Conservation (phyloP, 2,329 filamentous ascomycete genomes). For the Stenocarpella maydis region DNA sequence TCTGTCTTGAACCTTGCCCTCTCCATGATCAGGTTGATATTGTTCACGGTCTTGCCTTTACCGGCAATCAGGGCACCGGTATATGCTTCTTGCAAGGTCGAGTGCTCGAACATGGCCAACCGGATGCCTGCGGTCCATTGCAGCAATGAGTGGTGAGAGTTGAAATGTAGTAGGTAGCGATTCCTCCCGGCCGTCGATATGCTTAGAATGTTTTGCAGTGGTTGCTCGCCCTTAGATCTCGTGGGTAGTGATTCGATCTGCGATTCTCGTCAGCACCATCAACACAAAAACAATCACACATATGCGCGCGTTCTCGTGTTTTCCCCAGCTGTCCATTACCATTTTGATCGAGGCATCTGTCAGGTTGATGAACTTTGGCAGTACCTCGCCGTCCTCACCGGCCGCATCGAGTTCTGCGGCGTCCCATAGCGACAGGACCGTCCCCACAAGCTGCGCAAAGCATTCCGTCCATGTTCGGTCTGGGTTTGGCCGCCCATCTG, state of each 20-base stretch:
- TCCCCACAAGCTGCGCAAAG: conserved; percentile 95
- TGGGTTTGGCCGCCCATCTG: conserved; percentile 85
- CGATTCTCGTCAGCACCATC: conserved; percentile 35
- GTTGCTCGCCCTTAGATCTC: conserved; percentile 76
- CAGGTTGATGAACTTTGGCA: conserved; percentile 82
- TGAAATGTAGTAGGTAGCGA: conserved; percentile 94
- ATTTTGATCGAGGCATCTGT: conserved; percentile 98
- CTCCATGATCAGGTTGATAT: conserved; percentile 89
- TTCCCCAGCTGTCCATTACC: conserved; percentile 63
- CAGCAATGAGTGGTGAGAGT: conserved; percentile 88
- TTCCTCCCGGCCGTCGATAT: conserved; percentile 96
- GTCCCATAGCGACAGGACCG: conserved; percentile 95
- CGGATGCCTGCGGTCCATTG: conserved; percentile 97
- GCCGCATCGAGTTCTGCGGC: conserved; percentile 89
- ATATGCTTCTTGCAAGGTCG: conserved; percentile 93
- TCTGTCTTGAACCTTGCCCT: conserved; percentile 79
- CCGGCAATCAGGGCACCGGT: conserved; percentile 95
- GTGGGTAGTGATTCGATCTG: conserved; percentile 92
- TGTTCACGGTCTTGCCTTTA: conserved; percentile 89
- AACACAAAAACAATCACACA: not conserved
- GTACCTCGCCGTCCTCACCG: conserved; percentile 72
- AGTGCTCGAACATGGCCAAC: conserved; percentile 92
- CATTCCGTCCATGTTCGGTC: conserved; percentile 96
- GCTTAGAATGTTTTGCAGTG: conserved; percentile 92
- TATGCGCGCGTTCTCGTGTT: not conserved